A percentile compares a stretch with the other conserved stretches of the same genome.
Conservation (phyloP, 768 basidiomycete species). For the Amanita phalloides region DNA sequence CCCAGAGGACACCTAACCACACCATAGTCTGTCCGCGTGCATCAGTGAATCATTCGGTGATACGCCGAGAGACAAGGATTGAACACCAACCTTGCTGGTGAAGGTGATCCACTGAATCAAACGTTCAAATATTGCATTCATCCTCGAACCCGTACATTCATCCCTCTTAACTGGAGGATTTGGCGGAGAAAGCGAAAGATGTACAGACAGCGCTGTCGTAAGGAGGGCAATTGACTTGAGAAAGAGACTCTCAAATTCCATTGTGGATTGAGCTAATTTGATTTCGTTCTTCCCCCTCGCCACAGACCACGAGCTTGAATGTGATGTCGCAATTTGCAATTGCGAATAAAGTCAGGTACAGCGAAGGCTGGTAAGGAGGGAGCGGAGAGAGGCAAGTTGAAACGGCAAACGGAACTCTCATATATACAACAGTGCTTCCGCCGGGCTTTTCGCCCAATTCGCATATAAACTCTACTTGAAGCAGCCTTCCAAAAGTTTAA, state of each 20-base stretch:
- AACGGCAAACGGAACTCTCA: slow-evolving; percentile 3
- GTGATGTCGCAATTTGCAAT: slow-evolving; percentile 4
- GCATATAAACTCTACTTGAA: slow-evolving; percentile 5
- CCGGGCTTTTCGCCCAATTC: slow-evolving; percentile 4
- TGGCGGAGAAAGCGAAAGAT: slow-evolving; percentile 26
- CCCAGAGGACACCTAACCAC: slow-evolving; percentile 18
- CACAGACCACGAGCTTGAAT: neutral
- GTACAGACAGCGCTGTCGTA: slow-evolving; percentile 21
- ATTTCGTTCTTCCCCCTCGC: neutral
- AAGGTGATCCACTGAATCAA: slow-evolving; percentile 26
- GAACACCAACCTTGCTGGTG: slow-evolving; percentile 22
- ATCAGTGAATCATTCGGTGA: slow-evolving; percentile 2
- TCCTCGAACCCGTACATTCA: slow-evolving; percentile 21
- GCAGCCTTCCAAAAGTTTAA: slow-evolving; percentile 6
- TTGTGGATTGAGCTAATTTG: neutral
- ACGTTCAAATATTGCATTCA: slow-evolving; percentile 22
- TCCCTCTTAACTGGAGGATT: slow-evolving; percentile 25
- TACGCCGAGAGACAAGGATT: neutral
- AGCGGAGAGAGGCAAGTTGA: slow-evolving; percentile 2
- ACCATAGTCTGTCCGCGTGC: slow-evolving; percentile 15
- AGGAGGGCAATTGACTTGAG: slow-evolving; percentile 16
- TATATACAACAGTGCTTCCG: slow-evolving; percentile 5
- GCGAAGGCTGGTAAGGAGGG: slow-evolving; percentile 2
- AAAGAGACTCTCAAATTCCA: slow-evolving; percentile 1
- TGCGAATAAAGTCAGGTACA: slow-evolving; percentile 1